Conservation (phyloP, 2,329 filamentous ascomycete genomes). For the Lachnellula cervina region DNA sequence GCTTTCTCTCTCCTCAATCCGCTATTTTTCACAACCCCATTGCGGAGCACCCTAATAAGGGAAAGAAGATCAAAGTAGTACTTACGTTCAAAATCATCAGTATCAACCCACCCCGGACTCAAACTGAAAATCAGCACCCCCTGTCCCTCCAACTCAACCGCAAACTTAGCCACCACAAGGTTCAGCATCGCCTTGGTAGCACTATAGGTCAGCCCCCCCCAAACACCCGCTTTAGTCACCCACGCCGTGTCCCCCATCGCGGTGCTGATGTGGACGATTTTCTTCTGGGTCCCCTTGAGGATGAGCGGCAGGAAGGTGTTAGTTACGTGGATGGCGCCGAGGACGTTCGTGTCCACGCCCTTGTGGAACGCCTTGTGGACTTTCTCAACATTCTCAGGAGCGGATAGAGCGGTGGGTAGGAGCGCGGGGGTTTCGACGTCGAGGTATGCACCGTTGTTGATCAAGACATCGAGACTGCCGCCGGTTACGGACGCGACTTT, state of each 20-base stretch:
- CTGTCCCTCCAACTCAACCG: background rate
- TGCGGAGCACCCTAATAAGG: no score
- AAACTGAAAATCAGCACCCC: background rate
- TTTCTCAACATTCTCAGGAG: background rate
- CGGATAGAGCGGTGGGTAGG: background rate
- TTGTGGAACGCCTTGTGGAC: background rate
- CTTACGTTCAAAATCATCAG: background rate
- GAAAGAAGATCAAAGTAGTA: background rate
- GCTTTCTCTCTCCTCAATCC: background rate
- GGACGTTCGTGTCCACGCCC: background rate
- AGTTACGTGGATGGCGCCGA: background rate
- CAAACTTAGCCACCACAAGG: background rate
- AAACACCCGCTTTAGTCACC: background rate
- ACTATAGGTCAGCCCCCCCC: background rate
- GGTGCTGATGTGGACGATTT: background rate
- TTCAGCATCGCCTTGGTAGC: background rate
- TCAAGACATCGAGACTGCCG: background rate
- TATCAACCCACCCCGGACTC: background rate
- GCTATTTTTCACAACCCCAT: no score
- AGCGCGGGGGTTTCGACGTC: background rate
- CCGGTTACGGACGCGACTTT: background rate
- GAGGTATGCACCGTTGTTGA: background rate
- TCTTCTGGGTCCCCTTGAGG: background rate
- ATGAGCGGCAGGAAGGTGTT: background rate
- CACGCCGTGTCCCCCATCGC: background rate